Evolutionary conservation across 78 protist species (phyloP).

Genomic region (Dictyostelium citrinum): DNA sequence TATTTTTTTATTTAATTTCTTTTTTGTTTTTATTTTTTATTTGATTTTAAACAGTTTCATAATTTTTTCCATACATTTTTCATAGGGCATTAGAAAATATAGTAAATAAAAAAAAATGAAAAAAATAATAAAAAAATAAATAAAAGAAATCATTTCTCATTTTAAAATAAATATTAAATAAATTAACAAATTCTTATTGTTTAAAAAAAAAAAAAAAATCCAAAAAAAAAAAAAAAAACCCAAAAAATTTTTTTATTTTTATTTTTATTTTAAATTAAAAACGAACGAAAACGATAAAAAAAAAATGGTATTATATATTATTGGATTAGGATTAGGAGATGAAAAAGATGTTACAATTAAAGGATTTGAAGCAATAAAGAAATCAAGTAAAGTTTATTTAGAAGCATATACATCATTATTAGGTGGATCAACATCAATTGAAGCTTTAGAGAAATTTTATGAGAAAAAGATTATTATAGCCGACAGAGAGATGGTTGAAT

Average conservation of each 20-base stretch:
- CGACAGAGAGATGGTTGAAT: constrained; percentile 96
- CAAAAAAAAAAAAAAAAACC: neutral
- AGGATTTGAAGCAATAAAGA: constrained; percentile 95
- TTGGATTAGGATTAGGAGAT: constrained; percentile 99
- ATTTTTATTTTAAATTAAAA: neutral
- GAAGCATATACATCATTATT: constrained; percentile 98
- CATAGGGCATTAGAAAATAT: too few relatives aligned
- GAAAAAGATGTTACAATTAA: constrained; percentile 98
- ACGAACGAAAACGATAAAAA: neutral
- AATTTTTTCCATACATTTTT: too few relatives aligned
- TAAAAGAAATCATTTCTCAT: too few relatives aligned
- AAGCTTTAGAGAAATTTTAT: constrained; percentile 83
- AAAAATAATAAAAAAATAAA: too few relatives aligned
- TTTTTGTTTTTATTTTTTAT: too few relatives aligned
- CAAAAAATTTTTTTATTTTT: neutral
- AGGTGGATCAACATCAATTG: constrained; percentile 44
- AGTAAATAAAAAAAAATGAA: too few relatives aligned
- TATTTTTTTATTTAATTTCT: too few relatives aligned
- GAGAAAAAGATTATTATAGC: constrained; percentile 89
- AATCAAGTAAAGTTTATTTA: constrained; percentile 89
- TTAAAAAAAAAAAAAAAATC: neutral
- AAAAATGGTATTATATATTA: constrained; percentile 86
- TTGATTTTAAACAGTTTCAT: too few relatives aligned
- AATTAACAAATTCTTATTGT: too few relatives aligned
- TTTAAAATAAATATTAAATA: too few relatives aligned